A percentile compares a stretch with the other conserved stretches of the same genome.
These are phyloP conservation scores for Exobasidium cylindrosporum DNA, from an alignment of 1,284 basidiomycete genomes.

Conservation along the genomic window DNA sequence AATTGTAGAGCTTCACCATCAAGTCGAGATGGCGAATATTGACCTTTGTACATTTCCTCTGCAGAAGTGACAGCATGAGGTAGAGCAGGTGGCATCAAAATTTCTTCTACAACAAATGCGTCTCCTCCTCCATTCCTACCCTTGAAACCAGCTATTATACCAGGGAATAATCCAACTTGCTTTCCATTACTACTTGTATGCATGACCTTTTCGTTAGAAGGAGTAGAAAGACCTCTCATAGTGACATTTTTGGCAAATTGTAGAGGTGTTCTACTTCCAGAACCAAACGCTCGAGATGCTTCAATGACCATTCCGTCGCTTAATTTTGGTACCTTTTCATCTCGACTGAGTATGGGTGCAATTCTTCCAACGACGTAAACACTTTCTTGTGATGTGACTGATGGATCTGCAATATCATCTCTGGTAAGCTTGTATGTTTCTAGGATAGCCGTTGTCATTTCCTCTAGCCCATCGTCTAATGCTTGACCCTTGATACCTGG, in stretches of 20 bases:
- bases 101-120: slow-evolving; percentile 77
- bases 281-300: slow-evolving; percentile 40
- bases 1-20: slow-evolving; percentile 29
- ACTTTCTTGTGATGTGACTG: slow-evolving; percentile 36
- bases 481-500: slow-evolving; percentile 40
- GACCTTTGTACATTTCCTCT: slow-evolving; percentile 27
- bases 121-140: slow-evolving; percentile 87
- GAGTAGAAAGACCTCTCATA: slow-evolving; percentile 23
- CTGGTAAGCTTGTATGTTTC: slow-evolving; percentile 30
- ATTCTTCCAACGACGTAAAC: slow-evolving; percentile 50
- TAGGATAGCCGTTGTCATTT: slow-evolving; percentile 33
- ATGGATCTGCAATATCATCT: slow-evolving; percentile 42
- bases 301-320: slow-evolving; percentile 34
- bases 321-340: slow-evolving; percentile 9
- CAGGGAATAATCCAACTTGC: slow-evolving; percentile 72
- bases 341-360: slow-evolving; percentile 16
- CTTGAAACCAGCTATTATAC: slow-evolving; percentile 79
- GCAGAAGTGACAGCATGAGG: slow-evolving; percentile 35
- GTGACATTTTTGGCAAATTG: slow-evolving; percentile 28
- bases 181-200: background rate
- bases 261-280: slow-evolving; percentile 40
- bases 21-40: slow-evolving; percentile 23
- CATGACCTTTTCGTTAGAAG: slow-evolving; percentile 17
- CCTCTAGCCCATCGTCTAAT: slow-evolving; percentile 45
- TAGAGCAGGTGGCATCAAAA: slow-evolving; percentile 62